Evolutionary conservation across 1,139 yeast genomes (phyloP).

Genomic region (Yamadazyma atlantica): DNA sequence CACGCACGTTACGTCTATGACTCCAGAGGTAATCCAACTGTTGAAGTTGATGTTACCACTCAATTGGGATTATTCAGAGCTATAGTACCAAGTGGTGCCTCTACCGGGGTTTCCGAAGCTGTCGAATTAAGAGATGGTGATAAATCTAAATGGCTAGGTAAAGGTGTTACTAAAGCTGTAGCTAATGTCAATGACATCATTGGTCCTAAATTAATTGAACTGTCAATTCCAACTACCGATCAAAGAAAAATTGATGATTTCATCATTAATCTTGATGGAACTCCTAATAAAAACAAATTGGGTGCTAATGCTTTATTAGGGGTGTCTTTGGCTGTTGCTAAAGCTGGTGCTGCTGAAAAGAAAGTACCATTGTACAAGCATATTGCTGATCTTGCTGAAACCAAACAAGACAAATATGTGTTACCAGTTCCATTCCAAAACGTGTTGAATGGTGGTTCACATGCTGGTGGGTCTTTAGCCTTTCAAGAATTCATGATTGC

Average conservation of each 20-base stretch:
- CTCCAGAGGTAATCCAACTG: conserved; percentile 95
- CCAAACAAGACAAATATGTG: conserved; percentile 63
- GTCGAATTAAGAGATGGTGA: conserved; percentile 88
- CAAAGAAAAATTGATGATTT: conserved; percentile 74
- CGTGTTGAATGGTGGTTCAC: conserved; percentile 95
- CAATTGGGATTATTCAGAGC: conserved; percentile 80
- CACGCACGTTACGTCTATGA: conserved; percentile 89
- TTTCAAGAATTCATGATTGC: conserved; percentile 96
- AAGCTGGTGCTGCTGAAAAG: conserved; percentile 88
- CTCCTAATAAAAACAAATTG: conserved; percentile 81
- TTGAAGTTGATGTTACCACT: conserved; percentile 83
- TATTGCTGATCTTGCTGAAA: conserved; percentile 62
- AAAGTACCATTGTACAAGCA: conserved; percentile 77
- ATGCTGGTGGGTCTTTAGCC: conserved; percentile 95
- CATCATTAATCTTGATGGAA: conserved; percentile 73
- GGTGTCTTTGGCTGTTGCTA: conserved; percentile 82
- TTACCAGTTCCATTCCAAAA: conserved; percentile 92
- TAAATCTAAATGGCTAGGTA: conserved; percentile 84
- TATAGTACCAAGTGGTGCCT: conserved; percentile 90
- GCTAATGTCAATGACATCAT: conserved; percentile 78
- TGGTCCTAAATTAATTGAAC: conserved; percentile 77
- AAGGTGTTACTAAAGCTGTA: conserved; percentile 87
- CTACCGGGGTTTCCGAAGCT: conserved; percentile 89
- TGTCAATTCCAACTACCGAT: conserved; percentile 66
- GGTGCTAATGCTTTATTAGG: conserved; percentile 93